Evolutionary conservation across 2,329 filamentous ascomycete genomes (phyloP), one percentile per base, ranked within the genome.

Genomic region (Neofusicoccum cordaticola): DNA sequence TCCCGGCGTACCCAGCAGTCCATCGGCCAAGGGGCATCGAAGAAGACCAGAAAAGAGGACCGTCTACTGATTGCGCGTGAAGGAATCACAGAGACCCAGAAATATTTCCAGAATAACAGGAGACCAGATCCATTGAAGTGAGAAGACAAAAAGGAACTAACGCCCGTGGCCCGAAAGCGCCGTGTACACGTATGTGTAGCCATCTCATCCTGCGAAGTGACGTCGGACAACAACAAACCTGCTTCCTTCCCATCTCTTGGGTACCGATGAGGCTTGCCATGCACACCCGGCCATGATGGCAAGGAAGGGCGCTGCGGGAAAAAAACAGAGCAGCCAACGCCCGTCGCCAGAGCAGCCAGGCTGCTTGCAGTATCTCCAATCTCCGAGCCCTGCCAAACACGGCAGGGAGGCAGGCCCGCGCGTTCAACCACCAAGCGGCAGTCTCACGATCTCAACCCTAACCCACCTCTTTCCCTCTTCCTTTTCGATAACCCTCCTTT

Each of bases 391-490:
- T 57, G 52, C 39, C 13, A 31, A 42, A 57, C 39, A 37, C 37
- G 13, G 44, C 27, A 34, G 22, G 9, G 31, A 34, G 22, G n/a
- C 22, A 19, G 50, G 50, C 11, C 31, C 50, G 56, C 56, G 34
- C 56, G 56, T 22, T 63, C 60, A 63, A 63, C 60, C 60, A 44
- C 48, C 60, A 44, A 53, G 60, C 39, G 60, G 60, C 37, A 63
- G 41, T 56, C 62, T 53, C 31, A 47, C 62, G 34, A 63, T 47
- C 50, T 63, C 62, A 52, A 63, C 62, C 41, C 62, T 53, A 19
- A 63, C 62, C 62, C 51, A 50, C 51, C 62, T 51, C 42, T 57
- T 57, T 12, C n/a, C 48, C 22, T 50, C 35, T 2, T 37, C 37
- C 12, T 11, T 37, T 37, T 44, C 47, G 34, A 39, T 12, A 45